Base-by-base conservation (phyloP, 257 asterid genomes). In the Solanum ossicruentum region DNA sequence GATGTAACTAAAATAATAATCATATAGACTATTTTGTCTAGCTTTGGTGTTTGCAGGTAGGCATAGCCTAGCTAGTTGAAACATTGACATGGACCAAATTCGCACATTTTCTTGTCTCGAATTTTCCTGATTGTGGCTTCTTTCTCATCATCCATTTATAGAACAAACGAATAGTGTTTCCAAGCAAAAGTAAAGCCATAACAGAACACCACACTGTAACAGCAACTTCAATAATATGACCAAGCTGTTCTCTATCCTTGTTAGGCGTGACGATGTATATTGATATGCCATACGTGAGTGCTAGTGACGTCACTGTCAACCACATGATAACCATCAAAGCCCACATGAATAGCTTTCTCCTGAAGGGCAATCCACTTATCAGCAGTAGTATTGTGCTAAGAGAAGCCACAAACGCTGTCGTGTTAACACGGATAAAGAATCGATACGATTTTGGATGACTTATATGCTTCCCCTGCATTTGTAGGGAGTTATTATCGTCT, bases 361-460 rank as follows among this genome's bases (percentile, higher is more conserved):
- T 84, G 45, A 88, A 23, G 7, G 90, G 89, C 54, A 87, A 54
- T 12, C 86, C 88, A 12, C 88, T 87, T 45, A 87, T 80, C 10
- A 89, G 81, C 18, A 88, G 75, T 80, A 88, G 26, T 71, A 88
- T 89, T 84, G 85, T 83, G 87, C 87, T 83, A 15, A 89, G 90
- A 20, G 94, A 90, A 6, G 92, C 88, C 8, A 91, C 72, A 72
- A 90, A 91, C 12, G 86, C 78, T 21, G 18, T 80, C 0, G 88
- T 85, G 67, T 86, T 88, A 16, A 47, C 18, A 36, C 72, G 58
- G 36, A 86, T 43, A 7, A 89, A 80, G 1, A 1, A 2, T 7
- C 2, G 5, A 72, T 86, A 87, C 0, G 4, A 7, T 0, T 0
- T 2, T 0, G 80, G 82, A 2, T 61, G 15, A 16, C 63, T 85